phyloP scores from a whole-genome alignment of 2,329 filamentous ascomycete species.

The Cucurbitaria berberidis region DNA sequence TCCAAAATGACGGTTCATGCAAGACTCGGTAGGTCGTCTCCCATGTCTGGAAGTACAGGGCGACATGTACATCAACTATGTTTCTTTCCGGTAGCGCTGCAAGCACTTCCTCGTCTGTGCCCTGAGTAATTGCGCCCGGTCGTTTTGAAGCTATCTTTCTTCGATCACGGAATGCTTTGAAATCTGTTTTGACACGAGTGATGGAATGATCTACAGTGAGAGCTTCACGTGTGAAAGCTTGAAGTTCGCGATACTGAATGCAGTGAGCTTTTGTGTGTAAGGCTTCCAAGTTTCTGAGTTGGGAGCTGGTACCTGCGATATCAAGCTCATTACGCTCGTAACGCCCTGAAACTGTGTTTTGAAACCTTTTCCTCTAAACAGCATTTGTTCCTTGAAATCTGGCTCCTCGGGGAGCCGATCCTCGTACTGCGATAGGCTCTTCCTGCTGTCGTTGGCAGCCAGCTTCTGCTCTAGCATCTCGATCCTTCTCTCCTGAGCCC shows the following conservation, averaged over 20 bases:
- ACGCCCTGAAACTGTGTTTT: conserved; percentile 55
- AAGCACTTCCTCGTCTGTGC: conserved; percentile 44
- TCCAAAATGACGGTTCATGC: conserved; percentile 60
- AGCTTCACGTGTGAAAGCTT: conserved; percentile 42
- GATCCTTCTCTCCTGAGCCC: conserved; percentile 40
- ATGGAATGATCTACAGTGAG: conserved; percentile 39
- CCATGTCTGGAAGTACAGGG: conserved; percentile 58
- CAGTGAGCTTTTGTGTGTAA: conserved; percentile 11
- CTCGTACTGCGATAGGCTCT: conserved; percentile 22
- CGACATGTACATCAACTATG: conserved; percentile 51
- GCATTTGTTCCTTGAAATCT: conserved; percentile 43
- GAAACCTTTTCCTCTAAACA: conserved; percentile 53
- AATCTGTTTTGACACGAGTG: conserved; percentile 38
- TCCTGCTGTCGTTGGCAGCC: conserved; percentile 25
- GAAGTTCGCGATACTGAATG: conserved; percentile 44
- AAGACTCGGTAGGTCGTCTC: conserved; percentile 61
- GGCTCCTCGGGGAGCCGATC: conserved; percentile 22
- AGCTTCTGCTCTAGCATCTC: conserved; percentile 41
- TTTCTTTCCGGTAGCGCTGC: conserved; percentile 45
- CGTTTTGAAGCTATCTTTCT: conserved; percentile 37
- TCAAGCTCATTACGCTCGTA: conserved; percentile 48
- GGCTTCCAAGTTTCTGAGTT: neutral
- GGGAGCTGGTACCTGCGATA: conserved; percentile 39
- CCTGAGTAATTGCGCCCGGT: conserved; percentile 15
- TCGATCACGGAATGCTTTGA: conserved; percentile 40